Percentiles rank a stretch among this genome's conserved stretches.
These are phyloP conservation scores for Imleria badia DNA, from an alignment of 768 basidiomycete species.

Conservation along the genomic window DNA sequence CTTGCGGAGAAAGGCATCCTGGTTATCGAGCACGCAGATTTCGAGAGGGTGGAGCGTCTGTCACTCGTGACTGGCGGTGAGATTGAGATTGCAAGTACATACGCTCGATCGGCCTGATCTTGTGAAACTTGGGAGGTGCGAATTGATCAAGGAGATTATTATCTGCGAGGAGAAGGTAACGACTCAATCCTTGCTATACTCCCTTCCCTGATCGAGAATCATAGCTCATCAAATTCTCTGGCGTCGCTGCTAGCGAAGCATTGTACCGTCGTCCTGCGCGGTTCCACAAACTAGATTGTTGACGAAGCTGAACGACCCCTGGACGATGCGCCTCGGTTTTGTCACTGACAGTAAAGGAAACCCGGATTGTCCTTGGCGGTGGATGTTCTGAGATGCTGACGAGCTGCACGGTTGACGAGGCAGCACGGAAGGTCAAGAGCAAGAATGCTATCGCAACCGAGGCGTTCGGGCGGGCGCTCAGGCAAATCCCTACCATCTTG, in stretches of 20 bases:
- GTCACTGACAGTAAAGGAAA: constrained; percentile 97
- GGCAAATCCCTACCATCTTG: constrained; percentile 94
- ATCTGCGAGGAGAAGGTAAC: constrained; percentile 97
- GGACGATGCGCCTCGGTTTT: constrained; percentile 95
- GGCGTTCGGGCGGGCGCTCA: constrained; percentile 82
- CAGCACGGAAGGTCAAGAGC: constrained; percentile 77
- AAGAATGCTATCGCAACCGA: constrained; percentile 97
- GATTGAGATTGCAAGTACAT: constrained; percentile 92
- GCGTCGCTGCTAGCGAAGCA: constrained; percentile 95
- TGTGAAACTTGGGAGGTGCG: constrained; percentile 90
- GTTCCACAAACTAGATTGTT: constrained; percentile 98
- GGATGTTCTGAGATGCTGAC: constrained; percentile 99
- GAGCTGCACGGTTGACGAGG: constrained; percentile 92
- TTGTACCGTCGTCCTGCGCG: constrained; percentile 97
- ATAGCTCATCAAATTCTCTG: constrained; percentile 98
- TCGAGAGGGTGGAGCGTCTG: constrained; percentile 95
- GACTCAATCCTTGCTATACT: background rate
- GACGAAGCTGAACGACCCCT: constrained; percentile 98
- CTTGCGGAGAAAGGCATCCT: constrained; percentile 94
- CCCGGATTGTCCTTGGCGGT: constrained; percentile 89
- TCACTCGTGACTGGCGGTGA: constrained; percentile 98
- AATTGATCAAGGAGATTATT: constrained; percentile 97
- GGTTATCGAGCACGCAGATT: constrained; percentile 98
- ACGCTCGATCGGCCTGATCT: constrained; percentile 91
- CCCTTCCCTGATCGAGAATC: background rate